Conservation (phyloP, 1,139 yeast species). For the Kodamaea ohmeri region DNA sequence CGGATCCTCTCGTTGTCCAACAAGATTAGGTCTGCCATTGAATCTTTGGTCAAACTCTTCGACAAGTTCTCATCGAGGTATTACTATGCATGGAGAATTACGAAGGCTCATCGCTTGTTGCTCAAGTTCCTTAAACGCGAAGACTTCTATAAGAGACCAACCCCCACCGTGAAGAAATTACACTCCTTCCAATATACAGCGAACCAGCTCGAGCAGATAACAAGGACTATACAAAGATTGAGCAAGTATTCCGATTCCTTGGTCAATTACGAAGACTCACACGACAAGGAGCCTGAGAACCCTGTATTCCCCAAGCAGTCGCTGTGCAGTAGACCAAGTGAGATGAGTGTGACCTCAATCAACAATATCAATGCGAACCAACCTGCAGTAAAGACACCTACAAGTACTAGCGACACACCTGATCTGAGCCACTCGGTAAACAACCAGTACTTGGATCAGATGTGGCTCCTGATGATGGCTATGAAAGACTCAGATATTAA, state of each 20-base stretch:
- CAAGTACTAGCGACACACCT: slow-evolving; percentile 10
- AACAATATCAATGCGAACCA: slow-evolving; percentile 1
- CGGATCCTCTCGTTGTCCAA: slow-evolving; percentile 10
- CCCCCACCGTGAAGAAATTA: slow-evolving; percentile 12
- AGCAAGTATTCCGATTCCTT: slow-evolving; percentile 12
- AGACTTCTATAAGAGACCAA: slow-evolving; percentile 13
- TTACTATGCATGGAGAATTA: slow-evolving; percentile 54
- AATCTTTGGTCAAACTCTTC: slow-evolving; percentile 14
- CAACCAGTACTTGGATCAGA: slow-evolving; percentile 16
- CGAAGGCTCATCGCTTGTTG: slow-evolving; percentile 34
- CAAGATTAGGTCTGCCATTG: slow-evolving; percentile 10
- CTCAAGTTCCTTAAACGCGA: slow-evolving; percentile 12
- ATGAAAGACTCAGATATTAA: slow-evolving; percentile 12
- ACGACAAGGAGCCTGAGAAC: slow-evolving; percentile 10
- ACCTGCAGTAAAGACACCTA: slow-evolving; percentile 6
- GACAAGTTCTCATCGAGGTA: slow-evolving; percentile 34
- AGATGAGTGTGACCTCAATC: background rate
- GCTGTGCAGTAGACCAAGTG: slow-evolving; percentile 1
- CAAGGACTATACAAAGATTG: slow-evolving; percentile 11
- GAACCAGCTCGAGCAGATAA: slow-evolving; percentile 16
- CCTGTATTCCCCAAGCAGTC: slow-evolving; percentile 6
- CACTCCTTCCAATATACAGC: slow-evolving; percentile 17
- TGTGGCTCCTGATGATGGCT: slow-evolving; percentile 19
- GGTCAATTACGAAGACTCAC: slow-evolving; percentile 11
- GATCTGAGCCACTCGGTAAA: slow-evolving; percentile 10